Base-by-base conservation (phyloP, 2,329 filamentous ascomycete species). In the Trichoderma aggressivum region DNA sequence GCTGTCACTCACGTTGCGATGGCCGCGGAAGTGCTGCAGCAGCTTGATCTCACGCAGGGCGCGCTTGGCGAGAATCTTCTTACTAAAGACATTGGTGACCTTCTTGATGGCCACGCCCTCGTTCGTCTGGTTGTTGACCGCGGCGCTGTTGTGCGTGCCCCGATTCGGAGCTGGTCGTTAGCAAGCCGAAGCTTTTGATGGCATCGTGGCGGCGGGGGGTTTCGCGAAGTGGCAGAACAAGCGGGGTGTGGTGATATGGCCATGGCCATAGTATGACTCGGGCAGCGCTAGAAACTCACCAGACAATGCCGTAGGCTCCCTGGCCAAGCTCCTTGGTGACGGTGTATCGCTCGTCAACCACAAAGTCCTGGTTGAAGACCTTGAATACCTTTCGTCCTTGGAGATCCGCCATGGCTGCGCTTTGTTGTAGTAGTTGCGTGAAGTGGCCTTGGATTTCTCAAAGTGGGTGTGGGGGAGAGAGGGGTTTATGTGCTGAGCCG, bases 71-170 rank as follows among this genome's bases (percentile, higher is more conserved):
- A 99, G 88, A 77, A 99, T 99, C 90, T 98, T 98, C 86, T 99
- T 99, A 88, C 94, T 98, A 84, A 99, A 99, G 78, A 99, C 95
- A 92, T 99, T 99, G 86, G 96, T 99, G 81, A 99, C 94, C 85
- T 99, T 99, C 85, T 99, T 99, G 87, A 99, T 96, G 78, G 96
- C 96, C 74, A 99, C 94, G 53, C 95, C 94, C 81, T 99, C 96
- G 78, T 90, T 91, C 36, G 92, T 97, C 82, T 94, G 90, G 80
- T 90, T 91, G 86, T 98, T 98, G 75, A 94, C 93, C 70, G 96
- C 96, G 72, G 96, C 95, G 83, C 94, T 97, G 80, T 43, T 69
- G 61, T 63, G 21, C 62, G 72, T 70, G 72, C 43, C 26, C 62
- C 62, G 30, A 53, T 55, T 34, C 2, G 24, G 77, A 76, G 76